Evolutionary conservation across 306 rosid species (phyloP), one percentile per base, ranked within the genome.

Genomic region (Canavalia gladiata): DNA sequence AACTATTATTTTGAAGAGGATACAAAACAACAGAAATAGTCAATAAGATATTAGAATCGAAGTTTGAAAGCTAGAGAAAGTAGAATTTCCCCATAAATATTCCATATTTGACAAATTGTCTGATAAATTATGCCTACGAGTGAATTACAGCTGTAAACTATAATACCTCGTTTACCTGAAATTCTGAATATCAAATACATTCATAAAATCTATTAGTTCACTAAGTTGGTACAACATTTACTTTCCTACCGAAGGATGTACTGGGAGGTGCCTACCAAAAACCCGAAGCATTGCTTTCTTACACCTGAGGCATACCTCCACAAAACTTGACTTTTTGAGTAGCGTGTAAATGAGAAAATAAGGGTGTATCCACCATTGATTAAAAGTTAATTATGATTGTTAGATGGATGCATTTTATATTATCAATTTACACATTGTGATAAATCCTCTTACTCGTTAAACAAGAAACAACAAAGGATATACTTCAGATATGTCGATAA

Each of bases 181-280:
- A 43, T 57, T 11, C 70, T 29, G 62, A 55, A 68, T 68, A 68
- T 31, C 7, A 67, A 39, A 54, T 30, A 78, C 8, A 49, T 5
- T 11, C 34, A 56, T 55, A 6, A 41, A 50, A 12, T 9, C 9
- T 49, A 34, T 18, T 2, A 69, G 35, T 12, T 31, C 47, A 2
- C 47, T 37, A 43, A 6, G 60, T 18, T 55, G 10, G 29, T 28
- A 28, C 39, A 9, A 30, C 4, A 49, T 34, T 46, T 50, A 57
- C 31, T 50, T 33, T 34, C 46, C 13, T 6, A n/a, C 58, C 31
- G 8, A 34, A 42, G 10, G 8, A 71, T 33, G 46, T 35, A 3
- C 47, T 34, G 29, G 45, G 33, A 34, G n/a, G 31, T 35, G 37
- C 33, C 28, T 69, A 47, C 11, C 11, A 28, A 70, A 37, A 31